phyloP scores from a whole-genome alignment of 176 grass and related monocot species.

The Ensete glaucum region DNA sequence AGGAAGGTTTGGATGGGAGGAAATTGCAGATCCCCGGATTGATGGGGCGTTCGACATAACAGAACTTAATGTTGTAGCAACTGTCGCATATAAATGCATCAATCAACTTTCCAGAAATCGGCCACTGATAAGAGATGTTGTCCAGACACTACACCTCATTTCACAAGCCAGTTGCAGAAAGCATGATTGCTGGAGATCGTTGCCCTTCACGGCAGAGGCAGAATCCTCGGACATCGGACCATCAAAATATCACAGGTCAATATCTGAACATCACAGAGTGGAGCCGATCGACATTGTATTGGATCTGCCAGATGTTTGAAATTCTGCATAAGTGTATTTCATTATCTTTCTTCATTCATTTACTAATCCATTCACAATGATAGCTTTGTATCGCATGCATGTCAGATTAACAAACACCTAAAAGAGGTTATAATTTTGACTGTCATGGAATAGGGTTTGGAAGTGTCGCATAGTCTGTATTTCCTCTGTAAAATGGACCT shows the following conservation, averaged over 20 bases:
- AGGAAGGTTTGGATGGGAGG: constrained; percentile 71
- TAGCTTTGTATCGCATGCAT: not conserved
- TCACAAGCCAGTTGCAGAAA: constrained; percentile 29
- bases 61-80: constrained; percentile 74
- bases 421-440: too few species aligned
- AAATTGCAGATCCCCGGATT: constrained; percentile 62
- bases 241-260: constrained; percentile 35
- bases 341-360: not conserved
- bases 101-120: constrained; percentile 59
- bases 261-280: constrained; percentile 47
- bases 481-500: too few species aligned
- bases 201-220: not conserved
- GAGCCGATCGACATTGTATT: constrained; percentile 52
- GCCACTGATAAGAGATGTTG: constrained; percentile 64
- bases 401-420: not conserved
- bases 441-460: too few species aligned
- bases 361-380: not conserved
- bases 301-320: constrained; percentile 36
- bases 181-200: not conserved
- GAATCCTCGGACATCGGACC: constrained; percentile 40
- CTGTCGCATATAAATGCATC: constrained; percentile 68
- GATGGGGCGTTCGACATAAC: constrained; percentile 55
- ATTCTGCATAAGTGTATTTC: not conserved
- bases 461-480: too few species aligned
- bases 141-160: constrained; percentile 50